Base-by-base conservation (phyloP, 768 basidiomycete genomes). In the Lepiota brunneoincarnata region DNA sequence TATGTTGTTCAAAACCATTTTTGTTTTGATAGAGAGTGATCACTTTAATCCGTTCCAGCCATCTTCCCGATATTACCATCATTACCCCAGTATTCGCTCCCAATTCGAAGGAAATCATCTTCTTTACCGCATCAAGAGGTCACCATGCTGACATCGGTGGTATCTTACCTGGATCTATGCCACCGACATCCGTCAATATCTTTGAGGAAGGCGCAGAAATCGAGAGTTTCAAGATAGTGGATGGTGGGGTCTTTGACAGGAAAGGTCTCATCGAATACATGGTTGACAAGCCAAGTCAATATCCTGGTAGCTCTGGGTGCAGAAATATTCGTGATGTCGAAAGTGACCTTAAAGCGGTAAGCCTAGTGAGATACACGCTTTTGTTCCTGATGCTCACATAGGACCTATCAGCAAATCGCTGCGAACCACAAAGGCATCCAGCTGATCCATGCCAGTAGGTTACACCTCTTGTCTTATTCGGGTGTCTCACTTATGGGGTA, bases 131-230 rank as follows among this genome's bases (percentile, higher is more conserved):
- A 12, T 93, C 93, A 11, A 81, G 95, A 48, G 94, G 92, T 0
- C 94, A 98, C 66, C 94, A 97, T 69, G 92, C 93, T 3, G 93
- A 96, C 71, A 90, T 94, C 57, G 93, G 93, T 1, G 93, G 93
- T 0, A 94, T 96, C 58, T 76, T 93, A 2, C 92, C 94, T 5
- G 93, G 91, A 1, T 93, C 90, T 35, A 98, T 98, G 95, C 95
- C 95, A 0, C 94, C 96, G 0, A 93, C 91, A 2, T 89, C 88
- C 10, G 87, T 88, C 59, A 93, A 82, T 57, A 87, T 97, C 40
- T 95, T 91, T 62, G 90, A 98, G 67, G 95, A 98, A 67, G 95
- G 95, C 17, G 96, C 95, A 0, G 82, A 93, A 62, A 87, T 98
- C 47, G 81, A 86, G 61, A 88, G 87, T 66, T 91, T 97, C 79